These are phyloP conservation scores for Cutaneotrichosporon curvatum DNA, from an alignment of 1,284 basidiomycete genomes.

Conservation along the genomic window DNA sequence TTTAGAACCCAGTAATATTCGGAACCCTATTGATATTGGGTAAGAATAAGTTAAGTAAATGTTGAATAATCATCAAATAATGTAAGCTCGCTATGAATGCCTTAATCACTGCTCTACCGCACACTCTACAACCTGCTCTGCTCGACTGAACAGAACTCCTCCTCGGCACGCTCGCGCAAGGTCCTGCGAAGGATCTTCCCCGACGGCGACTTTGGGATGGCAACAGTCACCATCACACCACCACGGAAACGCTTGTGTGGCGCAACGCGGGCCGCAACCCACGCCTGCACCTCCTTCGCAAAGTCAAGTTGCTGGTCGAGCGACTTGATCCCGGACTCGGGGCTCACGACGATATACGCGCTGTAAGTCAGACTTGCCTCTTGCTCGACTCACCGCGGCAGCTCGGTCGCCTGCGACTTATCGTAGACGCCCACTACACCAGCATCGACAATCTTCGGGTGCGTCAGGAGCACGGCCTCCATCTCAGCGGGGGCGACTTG, in stretches of 20 bases:
- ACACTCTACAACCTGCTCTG: neutral
- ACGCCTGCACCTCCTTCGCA: constrained; percentile 52
- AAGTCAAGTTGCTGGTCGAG: constrained; percentile 35
- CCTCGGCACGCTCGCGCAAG: constrained; percentile 23
- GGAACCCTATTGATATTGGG: too few species aligned
- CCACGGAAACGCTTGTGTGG: constrained; percentile 49
- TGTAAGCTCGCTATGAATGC: too few species aligned
- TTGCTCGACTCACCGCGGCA: constrained; percentile 26
- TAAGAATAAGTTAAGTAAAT: too few species aligned
- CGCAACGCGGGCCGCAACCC: constrained; percentile 55
- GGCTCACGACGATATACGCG: constrained; percentile 23
- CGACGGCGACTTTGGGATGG: constrained; percentile 46
- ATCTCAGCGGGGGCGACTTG: constrained; percentile 77
- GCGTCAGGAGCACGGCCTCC: constrained; percentile 62
- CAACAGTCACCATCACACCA: constrained; percentile 47
- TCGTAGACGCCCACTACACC: constrained; percentile 65
- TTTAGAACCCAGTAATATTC: too few species aligned
- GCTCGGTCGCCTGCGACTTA: constrained; percentile 54
- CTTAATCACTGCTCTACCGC: too few species aligned
- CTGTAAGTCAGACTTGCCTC: neutral
- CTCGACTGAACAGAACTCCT: constrained; percentile 1
- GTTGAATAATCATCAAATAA: too few species aligned
- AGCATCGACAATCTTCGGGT: constrained; percentile 61
- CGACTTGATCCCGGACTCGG: neutral
- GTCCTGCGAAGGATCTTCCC: constrained; percentile 41